phyloP scores from a whole-genome alignment of 306 rosid species.

The Quercus mongolica region DNA sequence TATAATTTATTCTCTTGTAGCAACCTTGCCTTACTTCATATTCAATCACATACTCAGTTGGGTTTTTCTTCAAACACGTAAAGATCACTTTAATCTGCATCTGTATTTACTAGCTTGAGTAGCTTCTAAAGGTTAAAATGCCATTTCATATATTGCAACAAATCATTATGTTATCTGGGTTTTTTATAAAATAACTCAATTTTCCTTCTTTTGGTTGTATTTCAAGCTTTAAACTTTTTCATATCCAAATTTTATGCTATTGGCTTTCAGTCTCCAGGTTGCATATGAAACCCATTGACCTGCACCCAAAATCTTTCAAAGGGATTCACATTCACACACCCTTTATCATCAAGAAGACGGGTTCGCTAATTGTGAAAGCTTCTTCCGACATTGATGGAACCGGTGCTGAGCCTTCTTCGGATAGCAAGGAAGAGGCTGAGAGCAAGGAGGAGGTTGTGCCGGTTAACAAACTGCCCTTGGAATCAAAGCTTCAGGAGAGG shows the following conservation, averaged over 20 bases:
- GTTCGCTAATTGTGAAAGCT: slow-evolving; percentile 30
- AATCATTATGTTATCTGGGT: neutral
- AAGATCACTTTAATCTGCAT: neutral
- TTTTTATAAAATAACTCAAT: neutral
- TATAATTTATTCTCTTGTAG: neutral
- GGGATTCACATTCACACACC: slow-evolving; percentile 38
- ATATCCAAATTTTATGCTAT: neutral
- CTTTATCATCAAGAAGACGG: neutral
- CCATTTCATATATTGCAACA: neutral
- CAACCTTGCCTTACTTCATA: neutral
- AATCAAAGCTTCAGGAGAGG: slow-evolving; percentile 76
- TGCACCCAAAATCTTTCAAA: slow-evolving; percentile 27
- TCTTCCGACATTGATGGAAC: slow-evolving; percentile 32
- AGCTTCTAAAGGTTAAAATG: neutral
- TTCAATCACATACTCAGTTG: neutral
- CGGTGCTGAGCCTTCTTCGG: neutral
- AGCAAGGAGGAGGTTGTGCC: slow-evolving; percentile 40
- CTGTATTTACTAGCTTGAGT: neutral
- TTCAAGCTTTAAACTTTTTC: neutral
- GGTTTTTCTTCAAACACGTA: neutral
- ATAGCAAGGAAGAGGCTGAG: neutral
- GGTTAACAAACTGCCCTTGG: slow-evolving; percentile 75
- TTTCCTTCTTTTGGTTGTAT: neutral
- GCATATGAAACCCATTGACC: slow-evolving; percentile 27
- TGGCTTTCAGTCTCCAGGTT: slow-evolving; percentile 44